phyloP scores from a whole-genome alignment of 139 green algal genomes.

The Yamagishiella unicocca region DNA sequence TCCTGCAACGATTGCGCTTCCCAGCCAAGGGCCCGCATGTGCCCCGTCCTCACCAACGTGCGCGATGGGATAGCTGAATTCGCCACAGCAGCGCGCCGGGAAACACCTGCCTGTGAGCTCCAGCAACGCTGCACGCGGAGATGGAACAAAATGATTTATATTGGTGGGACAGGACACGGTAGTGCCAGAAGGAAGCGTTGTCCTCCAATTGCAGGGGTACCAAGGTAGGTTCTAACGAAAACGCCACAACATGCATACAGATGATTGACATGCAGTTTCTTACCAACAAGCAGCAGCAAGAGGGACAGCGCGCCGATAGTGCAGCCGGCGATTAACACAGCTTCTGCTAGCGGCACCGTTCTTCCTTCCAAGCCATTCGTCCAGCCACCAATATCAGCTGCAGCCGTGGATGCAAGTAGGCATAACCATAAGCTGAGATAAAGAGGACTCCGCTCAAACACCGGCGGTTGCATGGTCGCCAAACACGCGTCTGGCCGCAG shows the following conservation, averaged over 20 bases:
- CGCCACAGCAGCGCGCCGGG: not conserved
- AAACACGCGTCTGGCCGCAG: no score
- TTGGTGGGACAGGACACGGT: no score
- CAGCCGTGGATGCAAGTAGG: not conserved
- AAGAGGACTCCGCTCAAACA: not conserved
- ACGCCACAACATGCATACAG: no score
- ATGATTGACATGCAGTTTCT: no score
- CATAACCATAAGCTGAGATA: not conserved
- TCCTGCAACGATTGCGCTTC: no score
- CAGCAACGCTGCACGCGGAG: not conserved
- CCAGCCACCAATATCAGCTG: not conserved
- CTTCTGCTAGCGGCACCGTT: not conserved
- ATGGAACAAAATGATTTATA: no score
- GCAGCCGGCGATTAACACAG: not conserved
- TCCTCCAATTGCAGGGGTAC: no score
- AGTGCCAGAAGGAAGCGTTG: no score
- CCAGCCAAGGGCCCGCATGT: no score
- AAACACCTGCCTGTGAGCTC: not conserved
- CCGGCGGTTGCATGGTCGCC: not conserved
- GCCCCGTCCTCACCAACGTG: slow-evolving; percentile 12
- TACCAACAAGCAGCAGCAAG: not conserved
- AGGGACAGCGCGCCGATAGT: not conserved
- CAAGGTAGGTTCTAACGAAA: no score
- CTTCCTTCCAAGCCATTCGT: not conserved
- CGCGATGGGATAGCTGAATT: not conserved